Evolutionary conservation across 140 eudicot genomes (phyloP).

Genomic region (Bidens hawaiensis): DNA sequence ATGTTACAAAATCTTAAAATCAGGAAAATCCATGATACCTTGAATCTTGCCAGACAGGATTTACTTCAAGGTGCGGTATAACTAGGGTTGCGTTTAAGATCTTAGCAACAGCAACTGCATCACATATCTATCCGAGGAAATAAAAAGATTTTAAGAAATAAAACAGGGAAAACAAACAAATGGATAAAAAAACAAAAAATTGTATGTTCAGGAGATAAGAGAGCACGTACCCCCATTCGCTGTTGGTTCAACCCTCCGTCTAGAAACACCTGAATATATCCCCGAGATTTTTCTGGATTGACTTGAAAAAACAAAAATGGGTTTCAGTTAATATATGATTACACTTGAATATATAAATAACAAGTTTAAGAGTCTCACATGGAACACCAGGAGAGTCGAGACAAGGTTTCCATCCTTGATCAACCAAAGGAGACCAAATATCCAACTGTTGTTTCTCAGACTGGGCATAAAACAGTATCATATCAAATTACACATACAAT

Average conservation of each 20-base stretch:
- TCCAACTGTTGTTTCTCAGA: constrained; percentile 46
- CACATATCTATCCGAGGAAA: constrained; percentile 56
- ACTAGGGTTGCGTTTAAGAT: constrained; percentile 83
- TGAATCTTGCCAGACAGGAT: constrained; percentile 97
- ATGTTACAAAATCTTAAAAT: neutral
- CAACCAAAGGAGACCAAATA: constrained; percentile 73
- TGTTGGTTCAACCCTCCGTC: constrained; percentile 98
- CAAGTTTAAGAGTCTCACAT: constrained; percentile 35
- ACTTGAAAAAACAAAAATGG: constrained; percentile 29
- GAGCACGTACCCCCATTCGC: constrained; percentile 77
- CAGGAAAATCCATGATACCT: constrained; percentile 39
- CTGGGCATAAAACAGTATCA: constrained; percentile 37
- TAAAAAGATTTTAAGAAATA: neutral
- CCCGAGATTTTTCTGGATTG: constrained; percentile 48
- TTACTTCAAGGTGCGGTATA: constrained; percentile 84
- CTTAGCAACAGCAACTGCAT: constrained; percentile 96
- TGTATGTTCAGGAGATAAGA: neutral
- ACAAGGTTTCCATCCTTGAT: constrained; percentile 85
- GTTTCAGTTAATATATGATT: neutral
- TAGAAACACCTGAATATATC: constrained; percentile 87
- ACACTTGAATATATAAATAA: neutral
- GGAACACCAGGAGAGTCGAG: constrained; percentile 29
- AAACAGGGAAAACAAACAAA: neutral
- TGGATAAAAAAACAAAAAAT: neutral
- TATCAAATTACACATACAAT: constrained; percentile 9